Percentiles rank a stretch among this genome's conserved stretches.
These are phyloP conservation scores for Plasmodium malariae DNA, from an alignment of 169 alveolate species.

Conservation along the genomic window DNA sequence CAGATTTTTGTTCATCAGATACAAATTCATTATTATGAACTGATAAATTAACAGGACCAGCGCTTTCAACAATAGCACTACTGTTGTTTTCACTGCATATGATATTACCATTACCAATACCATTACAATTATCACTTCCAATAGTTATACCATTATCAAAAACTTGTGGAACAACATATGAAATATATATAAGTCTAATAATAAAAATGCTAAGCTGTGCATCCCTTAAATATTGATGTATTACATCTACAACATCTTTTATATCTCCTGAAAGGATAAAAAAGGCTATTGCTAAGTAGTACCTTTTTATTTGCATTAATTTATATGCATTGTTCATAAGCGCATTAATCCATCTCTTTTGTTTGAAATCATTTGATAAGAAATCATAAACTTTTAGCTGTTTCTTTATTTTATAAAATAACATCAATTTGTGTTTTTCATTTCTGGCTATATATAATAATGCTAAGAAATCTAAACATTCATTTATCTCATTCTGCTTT, in stretches of 20 bases:
- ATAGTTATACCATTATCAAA: background rate
- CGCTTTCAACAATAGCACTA: background rate
- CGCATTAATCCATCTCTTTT: constrained; percentile 63
- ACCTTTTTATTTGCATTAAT: constrained; percentile 73
- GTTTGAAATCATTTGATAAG: constrained; percentile 39
- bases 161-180: constrained; percentile 1
- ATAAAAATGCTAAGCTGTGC: constrained; percentile 56
- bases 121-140: background rate
- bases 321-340: constrained; percentile 71
- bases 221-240: constrained; percentile 62
- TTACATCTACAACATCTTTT: constrained; percentile 65
- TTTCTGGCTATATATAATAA: constrained; percentile 71
- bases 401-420: constrained; percentile 68
- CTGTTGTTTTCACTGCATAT: background rate
- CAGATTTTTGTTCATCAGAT: too few relatives aligned
- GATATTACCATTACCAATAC: background rate
- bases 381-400: constrained; percentile 59
- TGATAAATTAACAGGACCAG: background rate
- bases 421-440: constrained; percentile 57
- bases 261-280: constrained; percentile 63
- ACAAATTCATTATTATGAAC: background rate
- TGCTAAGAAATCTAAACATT: constrained; percentile 76
- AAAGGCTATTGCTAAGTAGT: constrained; percentile 70
- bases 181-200: constrained; percentile 32
- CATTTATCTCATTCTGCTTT: constrained; percentile 59